Base-by-base conservation (phyloP, 768 basidiomycete species). In the Megacollybia marginata region DNA sequence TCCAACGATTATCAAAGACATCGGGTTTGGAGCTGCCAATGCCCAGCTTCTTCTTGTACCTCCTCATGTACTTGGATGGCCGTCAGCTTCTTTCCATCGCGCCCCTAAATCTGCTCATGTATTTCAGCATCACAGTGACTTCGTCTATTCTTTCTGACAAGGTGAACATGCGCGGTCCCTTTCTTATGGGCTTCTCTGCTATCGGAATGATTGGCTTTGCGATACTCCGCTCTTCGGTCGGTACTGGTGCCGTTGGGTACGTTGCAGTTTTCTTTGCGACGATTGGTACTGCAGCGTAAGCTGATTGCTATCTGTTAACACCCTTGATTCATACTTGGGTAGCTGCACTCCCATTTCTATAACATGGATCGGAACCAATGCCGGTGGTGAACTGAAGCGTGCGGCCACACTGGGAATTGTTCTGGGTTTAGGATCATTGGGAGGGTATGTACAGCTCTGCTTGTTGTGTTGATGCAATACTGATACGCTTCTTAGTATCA, bases 331-430 rank as follows among this genome's bases (percentile, higher is more conserved):
- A 73, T 48, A 64, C 69, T 0, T 72, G 70, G 18, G 74, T 73
- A 18, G 71, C 71, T 53, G 40, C 28, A 44, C 11, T 9, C 18
- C 28, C 15, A 31, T 31, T 19, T 44, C 44, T n/a, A 4, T 31
- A 5, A 40, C 38, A 4, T 40, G 38, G 38, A 19, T 44, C 11
- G 28, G 44, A 15, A 8, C 38, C 3, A 40, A 40, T 8, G 38
- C 38, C 8, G 38, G 38, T 15, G 38, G 38, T 16, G 44, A 44
- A 13, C 5, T 68, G 48, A 75, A 75, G 54, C 60, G 65, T 18
- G 74, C 64, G 4, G 68, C 71, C 15, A 67, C 64, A 28, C 47
- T 75, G 42, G 74, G 70, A 2, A 64, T 72, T 62, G 63, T 74
- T 18, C 63, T 72, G 47, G 72, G 73, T 23, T 4, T 67, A 2